These are phyloP conservation scores for Fusarium humuli DNA, from an alignment of 2,329 filamentous ascomycete species.

Conservation along the genomic window DNA sequence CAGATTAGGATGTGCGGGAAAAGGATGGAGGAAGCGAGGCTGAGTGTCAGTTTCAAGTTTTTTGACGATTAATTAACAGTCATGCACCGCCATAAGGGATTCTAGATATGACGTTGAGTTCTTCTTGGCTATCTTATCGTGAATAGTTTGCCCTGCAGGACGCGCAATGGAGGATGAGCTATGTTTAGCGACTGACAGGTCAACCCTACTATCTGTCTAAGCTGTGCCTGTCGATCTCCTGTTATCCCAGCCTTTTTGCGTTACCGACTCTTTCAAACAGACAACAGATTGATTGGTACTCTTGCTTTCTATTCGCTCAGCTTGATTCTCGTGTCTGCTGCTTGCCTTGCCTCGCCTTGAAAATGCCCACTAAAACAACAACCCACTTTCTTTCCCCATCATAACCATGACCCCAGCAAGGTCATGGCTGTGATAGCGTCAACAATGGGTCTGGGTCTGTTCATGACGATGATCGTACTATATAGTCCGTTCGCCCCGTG, in stretches of 20 bases:
- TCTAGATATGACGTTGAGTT: background rate
- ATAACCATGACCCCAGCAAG: constrained; percentile 3
- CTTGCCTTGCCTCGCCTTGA: background rate
- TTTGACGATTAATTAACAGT: background rate
- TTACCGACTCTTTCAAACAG: background rate
- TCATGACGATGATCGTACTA: constrained; percentile 27
- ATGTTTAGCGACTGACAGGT: constrained; percentile 30
- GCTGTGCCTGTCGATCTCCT: constrained; percentile 31
- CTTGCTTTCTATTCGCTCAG: background rate
- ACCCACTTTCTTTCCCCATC: constrained; percentile 17
- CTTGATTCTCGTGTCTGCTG: constrained; percentile 9
- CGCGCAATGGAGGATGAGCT: constrained; percentile 27
- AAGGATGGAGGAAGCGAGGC: constrained; percentile 5
- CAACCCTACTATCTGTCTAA: background rate
- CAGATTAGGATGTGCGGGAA: constrained; percentile 31
- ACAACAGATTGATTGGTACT: background rate
- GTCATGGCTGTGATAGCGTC: background rate
- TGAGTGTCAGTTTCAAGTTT: background rate
- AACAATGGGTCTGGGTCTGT: constrained; percentile 9
- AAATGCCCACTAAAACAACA: constrained; percentile 11
- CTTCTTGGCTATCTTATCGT: background rate
- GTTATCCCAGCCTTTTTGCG: constrained; percentile 5
- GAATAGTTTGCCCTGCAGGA: background rate
- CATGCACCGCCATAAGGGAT: background rate
- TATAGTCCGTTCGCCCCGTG: constrained; percentile 22